A percentile compares a stretch with the other conserved stretches of the same genome.
phyloP scores from a whole-genome alignment of 495 filamentous ascomycete genomes.

The Neurospora sp. region DNA sequence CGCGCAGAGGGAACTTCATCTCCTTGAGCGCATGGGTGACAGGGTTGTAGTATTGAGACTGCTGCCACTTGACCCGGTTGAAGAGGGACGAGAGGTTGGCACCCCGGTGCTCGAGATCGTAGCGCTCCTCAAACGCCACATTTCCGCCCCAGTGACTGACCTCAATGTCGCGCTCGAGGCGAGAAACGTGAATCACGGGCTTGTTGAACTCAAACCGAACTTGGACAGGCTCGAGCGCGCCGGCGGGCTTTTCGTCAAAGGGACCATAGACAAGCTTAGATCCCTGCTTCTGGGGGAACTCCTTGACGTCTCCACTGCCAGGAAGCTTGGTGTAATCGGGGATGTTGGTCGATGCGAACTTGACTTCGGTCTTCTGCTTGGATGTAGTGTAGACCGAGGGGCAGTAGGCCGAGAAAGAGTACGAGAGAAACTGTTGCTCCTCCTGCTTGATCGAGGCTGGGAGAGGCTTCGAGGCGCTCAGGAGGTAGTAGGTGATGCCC shows the following conservation, averaged over 20 bases:
- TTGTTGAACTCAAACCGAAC: conserved; percentile 95
- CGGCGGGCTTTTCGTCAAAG: conserved; percentile 66
- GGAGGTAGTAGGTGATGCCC: conserved; percentile 71
- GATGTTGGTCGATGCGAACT: conserved; percentile 67
- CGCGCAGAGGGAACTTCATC: conserved; percentile 65
- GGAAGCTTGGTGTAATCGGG: conserved; percentile 74
- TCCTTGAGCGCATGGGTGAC: conserved; percentile 69
- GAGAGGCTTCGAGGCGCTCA: conserved; percentile 64
- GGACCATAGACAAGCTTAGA: conserved; percentile 87
- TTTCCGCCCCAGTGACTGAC: conserved; percentile 98
- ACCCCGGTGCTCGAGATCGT: conserved; percentile 77
- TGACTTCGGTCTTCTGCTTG: conserved; percentile 96
- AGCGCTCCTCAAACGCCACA: conserved; percentile 85
- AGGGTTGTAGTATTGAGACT: conserved; percentile 65
- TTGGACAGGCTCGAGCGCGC: conserved; percentile 56
- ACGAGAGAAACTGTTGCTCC: conserved; percentile 78
- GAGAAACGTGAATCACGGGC: conserved; percentile 65
- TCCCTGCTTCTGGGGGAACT: conserved; percentile 75
- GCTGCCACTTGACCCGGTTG: conserved; percentile 74
- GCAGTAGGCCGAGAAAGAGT: conserved; percentile 72
- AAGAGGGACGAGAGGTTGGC: conserved; percentile 79
- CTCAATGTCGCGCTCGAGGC: conserved; percentile 82
- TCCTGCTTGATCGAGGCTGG: conserved; percentile 70
- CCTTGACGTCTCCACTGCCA: conserved; percentile 46
- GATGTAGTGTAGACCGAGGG: conserved; percentile 71